These are phyloP conservation scores for Penicillium lividum DNA, from an alignment of 495 filamentous ascomycete species.

Conservation along the genomic window DNA sequence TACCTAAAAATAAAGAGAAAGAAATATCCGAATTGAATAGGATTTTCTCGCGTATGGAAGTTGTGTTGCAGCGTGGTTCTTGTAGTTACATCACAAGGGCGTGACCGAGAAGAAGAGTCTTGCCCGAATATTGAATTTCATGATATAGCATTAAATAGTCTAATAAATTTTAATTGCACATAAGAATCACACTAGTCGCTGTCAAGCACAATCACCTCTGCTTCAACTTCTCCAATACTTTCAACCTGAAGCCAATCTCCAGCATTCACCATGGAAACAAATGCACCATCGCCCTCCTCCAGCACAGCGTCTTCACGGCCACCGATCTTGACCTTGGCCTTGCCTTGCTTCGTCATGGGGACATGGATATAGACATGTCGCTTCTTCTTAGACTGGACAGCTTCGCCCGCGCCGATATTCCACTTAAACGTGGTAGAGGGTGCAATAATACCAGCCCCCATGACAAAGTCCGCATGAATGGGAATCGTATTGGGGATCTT, in stretches of 20 bases:
- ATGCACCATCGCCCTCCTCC: slow-evolving; percentile 74
- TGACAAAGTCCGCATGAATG: slow-evolving; percentile 76
- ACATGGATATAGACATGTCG: slow-evolving; percentile 77
- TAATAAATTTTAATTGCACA: neutral
- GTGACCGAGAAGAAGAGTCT: too few relatives aligned
- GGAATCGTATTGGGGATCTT: slow-evolving; percentile 64
- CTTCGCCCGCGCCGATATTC: slow-evolving; percentile 55
- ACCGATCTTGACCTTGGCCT: slow-evolving; percentile 63
- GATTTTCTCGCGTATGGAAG: too few relatives aligned
- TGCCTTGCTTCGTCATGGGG: slow-evolving; percentile 72
- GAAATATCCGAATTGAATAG: too few relatives aligned
- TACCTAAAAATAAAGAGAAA: too few relatives aligned
- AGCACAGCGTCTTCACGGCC: slow-evolving; percentile 62
- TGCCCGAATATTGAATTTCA: too few relatives aligned
- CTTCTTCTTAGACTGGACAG: slow-evolving; percentile 44
- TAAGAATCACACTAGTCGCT: slow-evolving; percentile 27
- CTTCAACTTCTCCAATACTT: slow-evolving; percentile 65
- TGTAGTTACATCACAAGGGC: too few relatives aligned
- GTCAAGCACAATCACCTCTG: slow-evolving; percentile 68
- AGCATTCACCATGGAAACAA: slow-evolving; percentile 55
- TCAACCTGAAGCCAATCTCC: slow-evolving; percentile 63
- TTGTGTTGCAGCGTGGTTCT: too few relatives aligned
- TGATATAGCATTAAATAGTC: neutral
- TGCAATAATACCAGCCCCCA: slow-evolving; percentile 68
- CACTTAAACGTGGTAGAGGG: slow-evolving; percentile 57